Conservation (phyloP, 192 early-diverging fungal genomes). For the Coemansia sp. region DNA sequence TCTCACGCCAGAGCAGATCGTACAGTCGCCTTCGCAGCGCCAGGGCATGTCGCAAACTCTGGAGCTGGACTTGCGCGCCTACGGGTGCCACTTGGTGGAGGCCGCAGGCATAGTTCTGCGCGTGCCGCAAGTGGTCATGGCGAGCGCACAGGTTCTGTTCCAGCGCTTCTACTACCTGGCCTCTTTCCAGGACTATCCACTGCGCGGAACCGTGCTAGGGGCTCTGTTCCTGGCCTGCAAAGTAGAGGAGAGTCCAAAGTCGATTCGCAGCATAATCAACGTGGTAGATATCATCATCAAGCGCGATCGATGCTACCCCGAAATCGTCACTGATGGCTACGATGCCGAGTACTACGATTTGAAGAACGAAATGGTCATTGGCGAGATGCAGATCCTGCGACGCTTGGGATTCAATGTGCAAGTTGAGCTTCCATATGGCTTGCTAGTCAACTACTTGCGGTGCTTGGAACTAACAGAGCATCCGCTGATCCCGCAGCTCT, state of each 20-base stretch:
- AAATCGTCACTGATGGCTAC: slow-evolving; percentile 60
- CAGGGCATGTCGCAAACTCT: slow-evolving; percentile 61
- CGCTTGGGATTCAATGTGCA: slow-evolving; percentile 93
- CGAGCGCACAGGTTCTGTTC: slow-evolving; percentile 93
- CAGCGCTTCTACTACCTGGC: slow-evolving; percentile 89
- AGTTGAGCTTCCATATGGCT: slow-evolving; percentile 92
- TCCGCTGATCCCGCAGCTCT: slow-evolving; percentile 71
- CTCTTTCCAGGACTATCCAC: slow-evolving; percentile 66
- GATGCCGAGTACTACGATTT: slow-evolving; percentile 67
- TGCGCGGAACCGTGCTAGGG: slow-evolving; percentile 69
- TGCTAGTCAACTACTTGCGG: slow-evolving; percentile 91
- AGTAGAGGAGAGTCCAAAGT: slow-evolving; percentile 76
- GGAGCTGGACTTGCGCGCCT: slow-evolving; percentile 70
- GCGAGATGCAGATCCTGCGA: slow-evolving; percentile 86
- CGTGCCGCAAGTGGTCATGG: slow-evolving; percentile 91
- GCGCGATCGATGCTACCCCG: slow-evolving; percentile 50
- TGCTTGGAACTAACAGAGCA: slow-evolving; percentile 75
- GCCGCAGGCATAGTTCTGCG: slow-evolving; percentile 70
- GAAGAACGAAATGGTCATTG: slow-evolving; percentile 75
- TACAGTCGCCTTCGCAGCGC: slow-evolving; percentile 60
- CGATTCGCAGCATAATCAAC: slow-evolving; percentile 79
- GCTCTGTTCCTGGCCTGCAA: slow-evolving; percentile 75
- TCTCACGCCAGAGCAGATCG: slow-evolving; percentile 69
- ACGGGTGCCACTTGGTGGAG: slow-evolving; percentile 83
- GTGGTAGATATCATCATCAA: slow-evolving; percentile 74